Evolutionary conservation across 805 yeast genomes (phyloP), one percentile per base, ranked within the genome.

Genomic region (Jamesozyma gamospora): DNA sequence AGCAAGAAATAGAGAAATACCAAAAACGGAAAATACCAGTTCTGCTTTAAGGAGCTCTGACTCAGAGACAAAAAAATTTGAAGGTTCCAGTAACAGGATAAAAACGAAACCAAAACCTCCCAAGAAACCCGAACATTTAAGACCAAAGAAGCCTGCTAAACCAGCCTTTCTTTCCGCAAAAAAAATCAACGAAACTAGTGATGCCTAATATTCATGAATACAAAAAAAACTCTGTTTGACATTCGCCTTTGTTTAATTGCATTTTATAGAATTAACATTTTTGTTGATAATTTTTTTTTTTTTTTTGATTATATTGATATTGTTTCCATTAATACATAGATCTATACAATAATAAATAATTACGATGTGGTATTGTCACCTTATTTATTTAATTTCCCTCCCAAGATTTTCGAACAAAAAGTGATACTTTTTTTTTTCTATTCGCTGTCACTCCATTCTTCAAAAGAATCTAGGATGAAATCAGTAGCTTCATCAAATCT

Each of bases 401-500:
- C 62, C 29, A 90, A 75, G 55, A 86, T n/a, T 27, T 27, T 27
- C 14, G 10, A 11, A 27, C 13, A 11, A 27, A 12, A 27, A 27
- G 4, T 4, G 14, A 27, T 27, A 11, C 14, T 6, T 6, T 6
- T 27, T 12, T 16, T 40, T 27, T 12, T 16, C 39, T 41, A 55
- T 37, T 58, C 63, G 15, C 55, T 66, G 58, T 71, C 71, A 32
- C 71, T 75, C 59, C 68, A 73, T 37, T 78, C 92, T 52, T 83
- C 88, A 43, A 83, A 67, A 1, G 87, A 77, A 52, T 84, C 94
- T 46, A 80, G 62, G 30, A 90, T 75, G 55, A 86, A 88, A 53
- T 85, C 95, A 14, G 82, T 71, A 2, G 88, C 83, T 53, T 87
- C 96, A 25, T 81, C 86, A 48, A 84, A 83, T 55, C 87, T 69